Base-by-base conservation (phyloP, 2,329 filamentous ascomycete species). In the Nigrospora sphaerica region DNA sequence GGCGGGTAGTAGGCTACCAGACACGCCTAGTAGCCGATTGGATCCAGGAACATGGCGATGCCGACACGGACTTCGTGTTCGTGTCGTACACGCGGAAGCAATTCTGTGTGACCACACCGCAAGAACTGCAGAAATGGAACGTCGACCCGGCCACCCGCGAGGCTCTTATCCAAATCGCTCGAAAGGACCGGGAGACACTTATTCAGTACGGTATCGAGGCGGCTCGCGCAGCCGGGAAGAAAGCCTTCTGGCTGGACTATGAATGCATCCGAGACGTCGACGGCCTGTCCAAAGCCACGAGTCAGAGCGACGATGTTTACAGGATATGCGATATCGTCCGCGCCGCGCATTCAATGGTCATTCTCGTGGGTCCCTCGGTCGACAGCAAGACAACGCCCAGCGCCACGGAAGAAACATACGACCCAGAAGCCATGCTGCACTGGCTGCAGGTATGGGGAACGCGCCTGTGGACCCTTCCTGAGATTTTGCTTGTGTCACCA, bases 391-490 rank as follows among this genome's bases (percentile, higher is more conserved):
- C 16, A 32, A 57, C 6, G 48, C 58, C 12, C 45, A 23, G 19
- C 4, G 55, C 36, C 49, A n/a, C 14, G n/a, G 9, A 32, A 13
- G 18, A 40, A 16, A 6, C 7, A 12, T 62, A 28, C 59, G 63
- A 59, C 56, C 73, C 12, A 57, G 62, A 9, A 58, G 69, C 53
- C 10, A 46, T 50, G 42, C 23, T 36, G 3, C 13, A 31, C 9
- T 51, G 49, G 50, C 4, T 39, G 4, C 19, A 16, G 13, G 19
- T n/a, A 47, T 75, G 64, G 71, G 73, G 68, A 16, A 64, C 56
- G 11, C 64, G 66, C 4, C 59, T 76, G 17, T 72, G 71, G 64
- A 75, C 72, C 0, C 62, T 75, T 31, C 69, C 73, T 2, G 70
- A 72, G 49, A 46, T 39, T 6, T n/a, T 39, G 11, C 38, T 39